Evolutionary conservation across 2,329 filamentous ascomycete genomes (phyloP).

Genomic region (Decorospora gaudefroyi): DNA sequence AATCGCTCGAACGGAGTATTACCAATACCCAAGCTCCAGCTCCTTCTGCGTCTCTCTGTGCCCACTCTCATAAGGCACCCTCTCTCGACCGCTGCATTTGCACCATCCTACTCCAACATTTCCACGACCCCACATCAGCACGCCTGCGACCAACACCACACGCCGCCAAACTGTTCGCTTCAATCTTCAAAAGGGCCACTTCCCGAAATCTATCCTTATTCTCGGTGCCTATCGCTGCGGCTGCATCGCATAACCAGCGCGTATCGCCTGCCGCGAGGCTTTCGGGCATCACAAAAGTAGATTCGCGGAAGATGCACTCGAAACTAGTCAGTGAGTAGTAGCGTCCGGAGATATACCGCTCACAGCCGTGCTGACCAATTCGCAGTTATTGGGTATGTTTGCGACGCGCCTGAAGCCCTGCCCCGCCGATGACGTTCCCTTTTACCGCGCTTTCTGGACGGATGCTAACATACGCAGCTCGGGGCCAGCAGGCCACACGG

Average conservation of each 20-base stretch:
- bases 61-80: slow-evolving; percentile 17
- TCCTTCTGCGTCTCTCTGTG: slow-evolving; percentile 16
- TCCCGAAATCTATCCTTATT: slow-evolving; percentile 72
- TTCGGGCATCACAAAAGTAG: slow-evolving; percentile 36
- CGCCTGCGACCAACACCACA: slow-evolving; percentile 26
- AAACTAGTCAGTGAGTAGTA: slow-evolving; percentile 84
- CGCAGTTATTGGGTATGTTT: slow-evolving; percentile 47
- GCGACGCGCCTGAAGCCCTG: slow-evolving; percentile 19
- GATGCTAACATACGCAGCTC: slow-evolving; percentile 63
- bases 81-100: slow-evolving; percentile 5
- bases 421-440: slow-evolving; percentile 12
- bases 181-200: slow-evolving; percentile 69
- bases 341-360: not conserved
- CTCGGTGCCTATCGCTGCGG: slow-evolving; percentile 72
- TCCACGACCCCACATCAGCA: too few species aligned
- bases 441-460: slow-evolving; percentile 29
- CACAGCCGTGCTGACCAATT: slow-evolving; percentile 31
- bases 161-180: slow-evolving; percentile 91
- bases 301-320: slow-evolving; percentile 76
- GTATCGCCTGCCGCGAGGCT: slow-evolving; percentile 49
- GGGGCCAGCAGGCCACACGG: slow-evolving; percentile 95
- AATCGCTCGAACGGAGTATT: too few species aligned
- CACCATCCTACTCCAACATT: too few species aligned
- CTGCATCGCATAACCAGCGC: slow-evolving; percentile 69
- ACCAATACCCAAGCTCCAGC: slow-evolving; percentile 20